Conservation (phyloP, 345 rosid species). For the Passiflora organensis region DNA sequence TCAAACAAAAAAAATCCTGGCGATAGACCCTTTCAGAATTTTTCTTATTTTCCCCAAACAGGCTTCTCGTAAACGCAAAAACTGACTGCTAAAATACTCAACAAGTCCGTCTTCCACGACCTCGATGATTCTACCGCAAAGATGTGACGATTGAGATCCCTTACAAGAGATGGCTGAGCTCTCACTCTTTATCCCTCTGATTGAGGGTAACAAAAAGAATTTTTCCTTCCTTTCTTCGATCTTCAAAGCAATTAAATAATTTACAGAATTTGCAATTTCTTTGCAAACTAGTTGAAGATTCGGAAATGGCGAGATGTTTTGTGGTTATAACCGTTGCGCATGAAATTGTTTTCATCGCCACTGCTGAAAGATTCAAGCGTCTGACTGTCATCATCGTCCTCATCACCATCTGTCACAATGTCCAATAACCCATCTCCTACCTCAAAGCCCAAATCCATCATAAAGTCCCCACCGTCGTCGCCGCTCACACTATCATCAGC, state of each 20-base stretch:
- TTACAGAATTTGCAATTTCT: conserved; percentile 18
- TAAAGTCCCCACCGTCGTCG: conserved; percentile 49
- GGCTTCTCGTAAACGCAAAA: too few relatives aligned
- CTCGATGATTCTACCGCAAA: too few relatives aligned
- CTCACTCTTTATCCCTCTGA: too few relatives aligned
- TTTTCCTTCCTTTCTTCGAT: too few relatives aligned
- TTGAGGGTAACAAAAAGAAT: too few relatives aligned
- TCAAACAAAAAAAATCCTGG: too few relatives aligned
- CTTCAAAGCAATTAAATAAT: conserved; percentile 5
- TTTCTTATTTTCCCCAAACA: too few relatives aligned
- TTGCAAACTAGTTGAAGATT: conserved; percentile 2
- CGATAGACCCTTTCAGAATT: too few relatives aligned
- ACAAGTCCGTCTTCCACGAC: too few relatives aligned
- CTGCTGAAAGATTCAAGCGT: conserved; percentile 72
- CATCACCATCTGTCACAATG: conserved; percentile 55
- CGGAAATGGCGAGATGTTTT: conserved; percentile 8
- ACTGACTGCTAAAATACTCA: too few relatives aligned
- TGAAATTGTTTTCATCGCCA: conserved; percentile 58
- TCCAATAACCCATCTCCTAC: conserved; percentile 61
- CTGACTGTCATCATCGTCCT: conserved; percentile 58
- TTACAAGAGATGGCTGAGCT: too few relatives aligned
- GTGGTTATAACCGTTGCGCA: conserved; percentile 43
- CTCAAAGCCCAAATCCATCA: conserved; percentile 48
- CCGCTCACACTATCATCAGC: conserved; percentile 56
- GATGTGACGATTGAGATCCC: too few relatives aligned